Conservation (phyloP, 2,329 filamentous ascomycete species). For the Xylaria sp. region DNA sequence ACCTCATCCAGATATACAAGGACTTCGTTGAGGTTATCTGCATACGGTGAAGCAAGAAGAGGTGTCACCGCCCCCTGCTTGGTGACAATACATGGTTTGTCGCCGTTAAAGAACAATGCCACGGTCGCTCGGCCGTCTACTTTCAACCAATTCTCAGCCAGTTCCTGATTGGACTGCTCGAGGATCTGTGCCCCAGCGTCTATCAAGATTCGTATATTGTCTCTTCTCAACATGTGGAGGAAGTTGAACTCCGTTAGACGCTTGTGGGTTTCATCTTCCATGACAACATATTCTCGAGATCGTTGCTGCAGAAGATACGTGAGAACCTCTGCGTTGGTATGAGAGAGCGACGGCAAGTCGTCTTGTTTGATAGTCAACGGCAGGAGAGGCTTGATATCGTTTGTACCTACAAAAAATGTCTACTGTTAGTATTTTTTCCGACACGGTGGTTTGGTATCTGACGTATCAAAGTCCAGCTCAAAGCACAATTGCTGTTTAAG, state of each 20-base stretch:
- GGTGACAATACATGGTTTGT: conserved; percentile 49
- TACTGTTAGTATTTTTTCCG: background rate
- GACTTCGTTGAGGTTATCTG: conserved; percentile 53
- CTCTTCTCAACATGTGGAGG: conserved; percentile 41
- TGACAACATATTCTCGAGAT: conserved; percentile 51
- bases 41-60: conserved; percentile 57
- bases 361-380: conserved; percentile 64
- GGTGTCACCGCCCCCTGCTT: conserved; percentile 42
- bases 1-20: conserved; percentile 62
- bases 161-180: conserved; percentile 57
- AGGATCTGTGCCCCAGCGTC: conserved; percentile 67
- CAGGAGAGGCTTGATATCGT: conserved; percentile 62
- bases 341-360: conserved; percentile 57
- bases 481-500: background rate
- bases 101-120: conserved; percentile 58
- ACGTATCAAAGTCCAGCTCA: background rate
- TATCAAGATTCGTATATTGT: conserved; percentile 57
- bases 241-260: conserved; percentile 51
- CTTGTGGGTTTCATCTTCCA: conserved; percentile 35
- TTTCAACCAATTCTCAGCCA: conserved; percentile 55
- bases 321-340: conserved; percentile 67
- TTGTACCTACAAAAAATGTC: conserved; percentile 48
- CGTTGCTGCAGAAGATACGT: conserved; percentile 57
- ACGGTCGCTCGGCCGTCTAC: conserved; percentile 48
- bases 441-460: background rate